phyloP scores from a whole-genome alignment of 768 basidiomycete species.

The Termitomyces sp. region DNA sequence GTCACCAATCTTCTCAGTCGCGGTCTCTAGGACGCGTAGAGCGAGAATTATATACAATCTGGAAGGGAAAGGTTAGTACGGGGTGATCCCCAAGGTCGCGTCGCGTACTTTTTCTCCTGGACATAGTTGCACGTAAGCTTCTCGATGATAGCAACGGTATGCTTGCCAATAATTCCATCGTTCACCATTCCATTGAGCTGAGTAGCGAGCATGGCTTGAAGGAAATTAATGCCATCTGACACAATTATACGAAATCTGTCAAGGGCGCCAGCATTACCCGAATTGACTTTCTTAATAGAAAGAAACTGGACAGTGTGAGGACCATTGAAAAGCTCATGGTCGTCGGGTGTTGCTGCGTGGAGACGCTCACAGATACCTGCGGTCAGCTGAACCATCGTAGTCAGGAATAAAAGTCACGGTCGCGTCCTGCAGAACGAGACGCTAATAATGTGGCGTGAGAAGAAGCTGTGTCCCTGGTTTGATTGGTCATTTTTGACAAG shows the following conservation, averaged over 20 bases:
- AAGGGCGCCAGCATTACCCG: constrained; percentile 22
- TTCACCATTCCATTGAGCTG: constrained; percentile 77
- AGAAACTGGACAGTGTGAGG: constrained; percentile 71
- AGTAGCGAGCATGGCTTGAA: constrained; percentile 94
- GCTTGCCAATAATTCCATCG: constrained; percentile 53
- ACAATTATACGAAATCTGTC: constrained; percentile 80
- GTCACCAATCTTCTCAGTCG: constrained; percentile 71
- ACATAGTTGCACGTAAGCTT: constrained; percentile 80
- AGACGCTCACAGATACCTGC: constrained; percentile 52
- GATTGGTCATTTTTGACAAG: not conserved
- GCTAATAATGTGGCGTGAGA: constrained; percentile 16
- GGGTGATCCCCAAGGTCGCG: constrained; percentile 1
- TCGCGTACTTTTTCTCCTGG: constrained; percentile 72
- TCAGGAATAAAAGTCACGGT: constrained; percentile 4
- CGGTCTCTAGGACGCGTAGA: constrained; percentile 48
- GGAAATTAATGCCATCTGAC: constrained; percentile 82
- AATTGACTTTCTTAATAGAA: constrained; percentile 72
- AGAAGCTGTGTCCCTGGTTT: not conserved
- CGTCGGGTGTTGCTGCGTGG: constrained; percentile 35
- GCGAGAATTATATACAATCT: constrained; percentile 82
- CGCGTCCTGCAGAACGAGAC: constrained; percentile 14
- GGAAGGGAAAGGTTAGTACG: constrained; percentile 2
- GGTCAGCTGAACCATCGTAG: constrained; percentile 40
- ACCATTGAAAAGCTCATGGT: constrained; percentile 35
- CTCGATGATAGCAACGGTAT: constrained; percentile 65